Conservation (phyloP, 306 rosid genomes). For the Gleditsia sinensis region DNA sequence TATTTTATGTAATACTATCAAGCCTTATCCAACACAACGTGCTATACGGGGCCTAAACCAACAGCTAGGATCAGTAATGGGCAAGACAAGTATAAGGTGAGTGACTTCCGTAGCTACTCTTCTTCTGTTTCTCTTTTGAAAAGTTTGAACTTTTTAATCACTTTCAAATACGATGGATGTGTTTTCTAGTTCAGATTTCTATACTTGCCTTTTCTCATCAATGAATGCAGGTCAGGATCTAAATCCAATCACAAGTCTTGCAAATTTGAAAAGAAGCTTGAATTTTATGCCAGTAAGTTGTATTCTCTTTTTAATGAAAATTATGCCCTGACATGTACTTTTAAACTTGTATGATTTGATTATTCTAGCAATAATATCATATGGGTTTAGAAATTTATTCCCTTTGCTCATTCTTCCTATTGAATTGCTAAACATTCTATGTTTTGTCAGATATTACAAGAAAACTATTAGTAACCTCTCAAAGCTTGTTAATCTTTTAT, state of each 20-base stretch:
- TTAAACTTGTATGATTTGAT: no score
- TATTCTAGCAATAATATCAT: background rate
- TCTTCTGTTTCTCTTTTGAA: background rate
- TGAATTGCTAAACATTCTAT: no score
- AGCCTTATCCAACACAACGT: no score
- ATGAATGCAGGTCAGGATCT: conserved; percentile 37
- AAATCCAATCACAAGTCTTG: conserved; percentile 41
- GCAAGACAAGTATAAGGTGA: conserved; percentile 38
- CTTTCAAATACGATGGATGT: background rate
- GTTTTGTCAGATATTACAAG: no score
- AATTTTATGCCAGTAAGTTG: conserved; percentile 51
- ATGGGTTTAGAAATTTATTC: background rate
- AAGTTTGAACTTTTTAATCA: background rate
- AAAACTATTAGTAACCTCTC: no score
- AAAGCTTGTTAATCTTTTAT: no score
- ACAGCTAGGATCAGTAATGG: conserved; percentile 43
- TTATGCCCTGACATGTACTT: no score
- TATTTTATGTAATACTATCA: no score
- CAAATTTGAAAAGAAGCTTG: conserved; percentile 44
- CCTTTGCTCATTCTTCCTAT: background rate
- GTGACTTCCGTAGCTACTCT: background rate
- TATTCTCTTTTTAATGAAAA: no score
- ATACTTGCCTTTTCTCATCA: background rate
- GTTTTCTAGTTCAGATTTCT: background rate
- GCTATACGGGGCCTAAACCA: no score